Conservation (phyloP, 2,329 filamentous ascomycete species). For the Calonectria montana region DNA sequence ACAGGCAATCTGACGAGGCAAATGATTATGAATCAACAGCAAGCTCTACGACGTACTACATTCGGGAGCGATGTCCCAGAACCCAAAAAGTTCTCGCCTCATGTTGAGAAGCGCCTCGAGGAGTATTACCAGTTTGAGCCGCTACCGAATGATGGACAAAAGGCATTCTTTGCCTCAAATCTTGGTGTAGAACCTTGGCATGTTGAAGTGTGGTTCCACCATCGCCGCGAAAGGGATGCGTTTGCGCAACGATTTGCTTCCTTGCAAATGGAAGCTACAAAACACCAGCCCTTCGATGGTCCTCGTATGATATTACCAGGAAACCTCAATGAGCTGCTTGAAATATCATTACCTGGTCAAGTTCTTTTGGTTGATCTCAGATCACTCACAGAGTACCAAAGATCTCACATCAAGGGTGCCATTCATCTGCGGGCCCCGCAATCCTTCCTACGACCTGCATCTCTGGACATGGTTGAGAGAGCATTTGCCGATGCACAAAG, state of each 20-base stretch:
- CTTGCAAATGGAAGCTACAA: slow-evolving; percentile 54
- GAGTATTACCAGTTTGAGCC: slow-evolving; percentile 63
- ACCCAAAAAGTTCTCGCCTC: slow-evolving; percentile 58
- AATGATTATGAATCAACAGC: slow-evolving; percentile 59
- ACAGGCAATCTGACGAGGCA: slow-evolving; percentile 50
- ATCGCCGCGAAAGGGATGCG: slow-evolving; percentile 61
- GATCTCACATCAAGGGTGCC: slow-evolving; percentile 63
- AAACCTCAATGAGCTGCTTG: slow-evolving; percentile 62
- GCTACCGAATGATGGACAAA: slow-evolving; percentile 60
- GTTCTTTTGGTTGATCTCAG: slow-evolving; percentile 63
- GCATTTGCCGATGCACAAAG: slow-evolving; percentile 62
- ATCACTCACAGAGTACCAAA: slow-evolving; percentile 58
- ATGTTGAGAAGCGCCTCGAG: slow-evolving; percentile 63
- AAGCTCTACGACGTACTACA: slow-evolving; percentile 52
- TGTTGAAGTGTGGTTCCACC: slow-evolving; percentile 67
- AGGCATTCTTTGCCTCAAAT: slow-evolving; percentile 66
- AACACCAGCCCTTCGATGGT: slow-evolving; percentile 45
- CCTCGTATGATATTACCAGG: slow-evolving; percentile 63
- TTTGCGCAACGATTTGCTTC: slow-evolving; percentile 58
- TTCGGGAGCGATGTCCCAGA: slow-evolving; percentile 54
- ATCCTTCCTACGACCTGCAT: slow-evolving; percentile 59
- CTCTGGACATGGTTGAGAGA: slow-evolving; percentile 63
- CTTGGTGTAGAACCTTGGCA: slow-evolving; percentile 63
- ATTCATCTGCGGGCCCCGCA: slow-evolving; percentile 64
- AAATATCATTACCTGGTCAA: slow-evolving; percentile 60